Evolutionary conservation across 129 eudicot genomes (phyloP), one percentile per base, ranked within the genome.

Genomic region (Deinandra increscens): DNA sequence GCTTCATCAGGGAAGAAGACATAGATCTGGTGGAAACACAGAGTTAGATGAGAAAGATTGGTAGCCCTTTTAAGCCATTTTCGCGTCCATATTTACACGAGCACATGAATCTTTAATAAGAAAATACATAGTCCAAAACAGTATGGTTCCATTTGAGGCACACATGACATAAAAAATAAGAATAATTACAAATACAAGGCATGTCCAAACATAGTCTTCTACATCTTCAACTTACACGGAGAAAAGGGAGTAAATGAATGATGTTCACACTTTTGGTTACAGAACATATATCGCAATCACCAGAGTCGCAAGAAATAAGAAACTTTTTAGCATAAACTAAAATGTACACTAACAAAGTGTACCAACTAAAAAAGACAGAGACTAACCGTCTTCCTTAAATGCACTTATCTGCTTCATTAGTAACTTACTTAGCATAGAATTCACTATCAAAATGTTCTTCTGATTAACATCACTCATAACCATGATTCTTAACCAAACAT

Each of bases 1-100:
- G 81, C 72, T 54, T 89, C 96, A 56, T 92, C 98, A 3, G 96
- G 98, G 76, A 82, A 92, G 85, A 92, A 92, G 18, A 89, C 84
- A 53, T 86, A 92, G 45, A 92, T 89, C 98, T 92, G 83, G 44
- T 13, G 12, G 17, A 66, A 18, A 33, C 26, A 11, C 50, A 34
- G 61, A 53, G 42, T 36, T 22, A 51, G 17, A 55, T 10, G 34
- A 55, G 31, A 11, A 37, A 20, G 7, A 54, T 17, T 23, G 42
- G 48, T 14, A 64, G 18, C 69, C 62, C 39, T 29, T 5, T 15
- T 64, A 68, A 13, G 42, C 33, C 12, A 11, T 1, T 7, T 44
- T 3, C 11, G 37, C 15, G 31, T 38, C 11, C 34, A 60, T 5
- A 6, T 11, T 56, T 11, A 43, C 50, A 45, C 33, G 8, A 15